These are phyloP conservation scores for Pythium apleroticum DNA, from an alignment of 352 stramenopile species.

Conservation along the genomic window DNA sequence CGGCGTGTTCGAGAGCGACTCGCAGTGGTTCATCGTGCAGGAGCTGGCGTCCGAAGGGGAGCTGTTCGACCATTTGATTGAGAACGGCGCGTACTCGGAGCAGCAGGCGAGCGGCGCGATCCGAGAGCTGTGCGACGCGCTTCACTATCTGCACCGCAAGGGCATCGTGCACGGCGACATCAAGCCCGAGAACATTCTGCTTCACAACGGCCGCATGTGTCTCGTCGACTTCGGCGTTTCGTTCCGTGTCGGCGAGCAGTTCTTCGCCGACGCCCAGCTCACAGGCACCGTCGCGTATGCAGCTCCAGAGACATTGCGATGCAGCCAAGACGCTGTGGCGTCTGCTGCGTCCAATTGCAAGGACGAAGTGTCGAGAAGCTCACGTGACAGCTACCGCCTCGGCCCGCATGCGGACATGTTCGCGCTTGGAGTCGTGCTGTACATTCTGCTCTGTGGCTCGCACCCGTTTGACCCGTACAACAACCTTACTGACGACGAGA, in stretches of 20 bases:
- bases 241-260: slow-evolving; percentile 74
- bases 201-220: slow-evolving; percentile 72
- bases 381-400: slow-evolving; percentile 43
- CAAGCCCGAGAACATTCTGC: slow-evolving; percentile 88
- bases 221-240: slow-evolving; percentile 88
- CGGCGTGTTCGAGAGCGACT: slow-evolving; percentile 70
- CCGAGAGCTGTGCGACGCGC: slow-evolving; percentile 70
- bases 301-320: slow-evolving; percentile 64
- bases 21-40: slow-evolving; percentile 80
- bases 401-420: slow-evolving; percentile 82
- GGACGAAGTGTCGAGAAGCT: slow-evolving; percentile 30
- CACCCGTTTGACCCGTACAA: slow-evolving; percentile 88
- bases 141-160: slow-evolving; percentile 86
- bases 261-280: slow-evolving; percentile 70
- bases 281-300: slow-evolving; percentile 78
- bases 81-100: slow-evolving; percentile 87
- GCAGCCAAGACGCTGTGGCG: slow-evolving; percentile 31
- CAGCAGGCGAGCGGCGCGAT: slow-evolving; percentile 66
- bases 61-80: slow-evolving; percentile 86
- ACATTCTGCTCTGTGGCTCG: slow-evolving; percentile 82
- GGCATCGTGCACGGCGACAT: slow-evolving; percentile 88
- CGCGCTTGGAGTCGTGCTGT: slow-evolving; percentile 77
- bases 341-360: slow-evolving; percentile 22
- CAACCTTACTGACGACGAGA: slow-evolving; percentile 84
- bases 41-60: slow-evolving; percentile 85